Evolutionary conservation across 176 grass and related monocot species (phyloP), one percentile per base, ranked within the genome.

Genomic region (Bromus sterilis): DNA sequence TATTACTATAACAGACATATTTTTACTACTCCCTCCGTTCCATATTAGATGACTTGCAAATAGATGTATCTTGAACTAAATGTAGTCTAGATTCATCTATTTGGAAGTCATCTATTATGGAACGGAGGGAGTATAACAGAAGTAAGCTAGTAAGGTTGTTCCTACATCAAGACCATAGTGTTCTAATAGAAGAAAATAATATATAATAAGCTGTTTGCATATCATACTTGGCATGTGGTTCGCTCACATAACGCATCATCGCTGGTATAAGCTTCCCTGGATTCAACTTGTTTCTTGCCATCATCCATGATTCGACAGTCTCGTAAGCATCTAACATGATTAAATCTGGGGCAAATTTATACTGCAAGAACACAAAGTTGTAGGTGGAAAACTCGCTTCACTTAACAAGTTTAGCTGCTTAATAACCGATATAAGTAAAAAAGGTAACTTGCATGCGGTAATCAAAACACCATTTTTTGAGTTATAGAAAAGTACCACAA

Each of bases 281-380:
- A 86, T 95, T 95, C 68, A 99, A 85, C 86, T 91, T 99, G 82
- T 82, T 85, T 91, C 93, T 86, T 35, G 77, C 85, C 78, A 93
- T 95, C 96, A 99, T 99, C 96, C 96, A 99, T 70, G 96, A 99
- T 81, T 99, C 93, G 11, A 98, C 96, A 24, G 91, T 99, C 87
- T 99, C 96, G 32, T 95, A 99, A 57, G 96, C 93, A 95, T 99
- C 93, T 62, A 95, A 56, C 90, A 95, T 93, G 56, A 95, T 95
- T 46, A 99, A 83, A 93, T 99, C 96, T 33, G 96, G 93, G 9
- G 92, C 96, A 86, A 99, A 99, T 84, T 95, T 99, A 88, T 99
- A 95, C 96, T 95, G 91, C 85, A 91, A 78, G 36, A 68, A 34
- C 88, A 82, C 30, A 86, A 86, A 51, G 42, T 71, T 75, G 43